Evolutionary conservation across 2,329 filamentous ascomycete genomes (phyloP).

Genomic region (Aspergillus brasiliensis): DNA sequence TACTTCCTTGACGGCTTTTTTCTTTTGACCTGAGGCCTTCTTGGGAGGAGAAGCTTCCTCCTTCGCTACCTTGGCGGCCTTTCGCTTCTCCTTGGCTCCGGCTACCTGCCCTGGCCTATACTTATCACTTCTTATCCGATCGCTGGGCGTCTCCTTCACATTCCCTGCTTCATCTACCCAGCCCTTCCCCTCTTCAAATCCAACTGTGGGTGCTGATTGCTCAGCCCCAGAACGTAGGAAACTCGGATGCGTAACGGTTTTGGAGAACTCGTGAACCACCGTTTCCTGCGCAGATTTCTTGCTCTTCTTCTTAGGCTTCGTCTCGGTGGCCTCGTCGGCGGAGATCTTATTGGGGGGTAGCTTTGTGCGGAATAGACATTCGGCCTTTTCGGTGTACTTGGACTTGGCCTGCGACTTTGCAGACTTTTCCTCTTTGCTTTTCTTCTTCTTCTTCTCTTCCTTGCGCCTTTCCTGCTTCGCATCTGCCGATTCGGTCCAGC

Average conservation of each 20-base stretch:
- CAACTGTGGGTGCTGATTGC: slow-evolving; percentile 53
- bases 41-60: slow-evolving; percentile 10
- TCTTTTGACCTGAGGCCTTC: slow-evolving; percentile 18
- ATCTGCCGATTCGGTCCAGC: slow-evolving; percentile 74
- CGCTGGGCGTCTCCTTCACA: slow-evolving; percentile 56
- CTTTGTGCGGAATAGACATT: slow-evolving; percentile 82
- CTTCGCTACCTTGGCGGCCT: slow-evolving; percentile 16
- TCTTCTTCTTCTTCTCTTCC: slow-evolving; percentile 52
- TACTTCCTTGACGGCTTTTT: slow-evolving; percentile 14
- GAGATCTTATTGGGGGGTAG: slow-evolving; percentile 61
- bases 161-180: slow-evolving; percentile 83
- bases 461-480: slow-evolving; percentile 47
- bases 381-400: slow-evolving; percentile 77
- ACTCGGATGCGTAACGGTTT: slow-evolving; percentile 77
- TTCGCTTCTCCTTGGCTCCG: slow-evolving; percentile 34
- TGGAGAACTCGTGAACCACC: slow-evolving; percentile 85
- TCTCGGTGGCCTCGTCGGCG: slow-evolving; percentile 34
- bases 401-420: slow-evolving; percentile 65
- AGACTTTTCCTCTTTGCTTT: slow-evolving; percentile 58
- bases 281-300: slow-evolving; percentile 64
- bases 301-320: slow-evolving; percentile 60
- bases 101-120: slow-evolving; percentile 34
- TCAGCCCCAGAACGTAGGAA: slow-evolving; percentile 67
- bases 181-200: slow-evolving; percentile 80
- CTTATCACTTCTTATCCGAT: slow-evolving; percentile 32